Conservation (phyloP, 257 asterid species). For the Plantago major region DNA sequence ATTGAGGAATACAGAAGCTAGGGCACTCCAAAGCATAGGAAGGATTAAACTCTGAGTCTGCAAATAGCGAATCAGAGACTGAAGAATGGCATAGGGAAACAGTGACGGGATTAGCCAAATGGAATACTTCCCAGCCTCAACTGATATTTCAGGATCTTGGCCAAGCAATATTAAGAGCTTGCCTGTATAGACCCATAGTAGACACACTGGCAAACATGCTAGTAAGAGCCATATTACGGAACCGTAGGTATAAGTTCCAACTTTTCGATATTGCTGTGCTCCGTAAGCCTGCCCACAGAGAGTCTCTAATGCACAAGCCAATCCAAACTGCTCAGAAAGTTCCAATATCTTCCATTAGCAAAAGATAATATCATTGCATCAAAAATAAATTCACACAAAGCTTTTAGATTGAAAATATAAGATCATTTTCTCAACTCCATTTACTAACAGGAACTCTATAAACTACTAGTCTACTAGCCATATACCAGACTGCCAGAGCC, state of each 20-base stretch:
- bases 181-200: constrained; percentile 38
- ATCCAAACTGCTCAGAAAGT: constrained; percentile 30
- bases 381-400: too few relatives aligned
- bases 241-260: constrained; percentile 32
- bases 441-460: background rate
- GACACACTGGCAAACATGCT: constrained; percentile 33
- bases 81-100: constrained; percentile 42
- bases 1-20: constrained; percentile 30
- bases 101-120: constrained; percentile 42
- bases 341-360: background rate
- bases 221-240: constrained; percentile 33
- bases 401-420: too few relatives aligned
- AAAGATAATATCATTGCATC: background rate
- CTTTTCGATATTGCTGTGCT: constrained; percentile 31
- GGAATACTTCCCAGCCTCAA: constrained; percentile 43
- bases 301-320: constrained; percentile 50
- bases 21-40: constrained; percentile 35
- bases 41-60: constrained; percentile 43
- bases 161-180: constrained; percentile 31
- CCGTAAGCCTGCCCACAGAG: constrained; percentile 54
- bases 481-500: too few relatives aligned
- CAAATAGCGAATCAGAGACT: constrained; percentile 32
- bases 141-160: constrained; percentile 40
- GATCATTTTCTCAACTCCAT: background rate
- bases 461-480: background rate